Evolutionary conservation across 1,139 yeast species (phyloP).

Genomic region (Sugiyamaella xylanicola): DNA sequence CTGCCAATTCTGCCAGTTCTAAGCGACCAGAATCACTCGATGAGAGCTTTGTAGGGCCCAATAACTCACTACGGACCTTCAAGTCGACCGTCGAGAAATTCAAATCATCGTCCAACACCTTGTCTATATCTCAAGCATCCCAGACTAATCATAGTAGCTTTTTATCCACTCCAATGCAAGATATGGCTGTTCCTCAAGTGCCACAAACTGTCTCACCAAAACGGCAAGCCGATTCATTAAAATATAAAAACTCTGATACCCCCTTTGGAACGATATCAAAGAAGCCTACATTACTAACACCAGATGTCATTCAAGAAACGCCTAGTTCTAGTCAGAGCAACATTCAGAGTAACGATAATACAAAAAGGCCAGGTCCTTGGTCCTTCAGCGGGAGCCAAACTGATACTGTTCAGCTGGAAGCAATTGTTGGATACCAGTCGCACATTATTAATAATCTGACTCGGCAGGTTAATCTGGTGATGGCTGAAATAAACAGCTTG

Average conservation of each 20-base stretch:
- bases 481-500: slow-evolving; percentile 6
- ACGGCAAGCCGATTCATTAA: neutral
- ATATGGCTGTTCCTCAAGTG: slow-evolving; percentile 1
- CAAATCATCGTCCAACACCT: neutral
- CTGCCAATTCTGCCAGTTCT: too few species aligned
- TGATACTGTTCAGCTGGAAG: slow-evolving; percentile 8
- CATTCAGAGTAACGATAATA: neutral
- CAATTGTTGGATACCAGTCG: slow-evolving; percentile 12
- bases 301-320: slow-evolving; percentile 2
- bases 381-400: neutral
- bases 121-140: neutral
- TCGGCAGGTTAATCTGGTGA: slow-evolving; percentile 1
- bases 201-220: slow-evolving; percentile 7
- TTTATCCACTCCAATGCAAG: neutral
- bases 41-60: too few species aligned
- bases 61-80: neutral
- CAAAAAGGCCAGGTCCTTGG: neutral
- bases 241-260: neutral
- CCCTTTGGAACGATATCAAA: neutral
- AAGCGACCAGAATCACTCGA: too few species aligned
- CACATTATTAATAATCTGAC: slow-evolving; percentile 7
- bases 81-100: slow-evolving; percentile 6
- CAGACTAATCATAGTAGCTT: neutral
- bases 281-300: neutral
- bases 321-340: slow-evolving; percentile 2